Evolutionary conservation across 2,329 filamentous ascomycete genomes (phyloP).

Genomic region (Plectosphaerella sp.): DNA sequence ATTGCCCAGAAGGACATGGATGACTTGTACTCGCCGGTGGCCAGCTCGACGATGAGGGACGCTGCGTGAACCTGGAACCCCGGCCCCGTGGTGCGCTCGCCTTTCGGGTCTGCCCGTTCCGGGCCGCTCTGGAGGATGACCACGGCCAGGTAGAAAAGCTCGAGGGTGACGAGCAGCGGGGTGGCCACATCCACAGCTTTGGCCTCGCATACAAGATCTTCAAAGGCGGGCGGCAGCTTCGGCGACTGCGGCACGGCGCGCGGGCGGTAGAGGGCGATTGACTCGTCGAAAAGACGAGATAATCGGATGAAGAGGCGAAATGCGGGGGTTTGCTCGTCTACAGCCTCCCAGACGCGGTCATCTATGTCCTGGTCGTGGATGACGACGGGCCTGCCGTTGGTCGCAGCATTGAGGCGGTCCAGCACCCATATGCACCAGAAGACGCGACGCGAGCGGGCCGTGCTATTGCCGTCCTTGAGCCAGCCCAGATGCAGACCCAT

Average conservation of each 20-base stretch:
- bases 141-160: constrained; percentile 16
- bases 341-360: constrained; percentile 13
- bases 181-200: not conserved
- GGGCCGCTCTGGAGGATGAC: constrained; percentile 14
- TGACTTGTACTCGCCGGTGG: constrained; percentile 12
- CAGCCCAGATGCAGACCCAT: constrained; percentile 18
- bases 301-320: constrained; percentile 17
- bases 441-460: constrained; percentile 12
- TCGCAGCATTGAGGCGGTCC: constrained; percentile 16
- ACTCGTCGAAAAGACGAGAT: constrained; percentile 13
- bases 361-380: constrained; percentile 17
- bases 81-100: constrained; percentile 8
- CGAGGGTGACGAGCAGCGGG: constrained; percentile 11
- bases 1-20: constrained; percentile 16
- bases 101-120: constrained; percentile 5
- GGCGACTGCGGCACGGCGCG: constrained; percentile 6
- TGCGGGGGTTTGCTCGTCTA: constrained; percentile 13
- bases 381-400: constrained; percentile 16
- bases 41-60: constrained; percentile 12
- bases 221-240: constrained; percentile 9
- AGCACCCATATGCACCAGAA: constrained; percentile 19
- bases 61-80: constrained; percentile 15
- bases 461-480: constrained; percentile 13
- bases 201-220: constrained; percentile 8
- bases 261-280: constrained; percentile 16